A percentile compares a stretch with the other conserved stretches of the same genome.
Conservation (phyloP, 2,329 filamentous ascomycete species). For the Raffaelea arxii region DNA sequence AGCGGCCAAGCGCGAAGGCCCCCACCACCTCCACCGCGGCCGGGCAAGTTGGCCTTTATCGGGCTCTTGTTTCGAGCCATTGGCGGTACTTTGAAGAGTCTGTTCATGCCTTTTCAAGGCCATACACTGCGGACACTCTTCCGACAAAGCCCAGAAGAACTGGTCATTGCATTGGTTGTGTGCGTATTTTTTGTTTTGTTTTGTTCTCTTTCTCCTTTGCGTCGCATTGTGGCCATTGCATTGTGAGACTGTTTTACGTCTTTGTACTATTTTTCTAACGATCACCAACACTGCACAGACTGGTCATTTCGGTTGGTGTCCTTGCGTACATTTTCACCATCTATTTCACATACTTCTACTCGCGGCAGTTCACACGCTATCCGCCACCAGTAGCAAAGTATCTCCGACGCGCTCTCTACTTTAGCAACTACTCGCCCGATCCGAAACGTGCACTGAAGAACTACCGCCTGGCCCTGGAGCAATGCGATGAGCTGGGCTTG, state of each 20-base stretch:
- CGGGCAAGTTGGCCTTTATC: conserved; percentile 13
- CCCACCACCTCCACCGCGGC: conserved; percentile 6
- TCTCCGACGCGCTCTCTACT: conserved; percentile 78
- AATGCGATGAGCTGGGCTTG: conserved; percentile 64
- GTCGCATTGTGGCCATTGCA: background rate
- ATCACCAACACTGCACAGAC: conserved; percentile 22
- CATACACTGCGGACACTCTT: conserved; percentile 27
- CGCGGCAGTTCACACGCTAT: conserved; percentile 44
- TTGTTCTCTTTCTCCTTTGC: too few relatives aligned
- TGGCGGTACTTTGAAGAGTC: conserved; percentile 20
- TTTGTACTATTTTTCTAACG: too few relatives aligned
- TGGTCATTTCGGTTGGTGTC: conserved; percentile 22
- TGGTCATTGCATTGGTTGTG: conserved; percentile 31
- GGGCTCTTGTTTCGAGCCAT: conserved; percentile 22
- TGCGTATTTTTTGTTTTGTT: conserved; percentile 18
- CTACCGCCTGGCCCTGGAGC: conserved; percentile 69
- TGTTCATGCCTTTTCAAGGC: conserved; percentile 27
- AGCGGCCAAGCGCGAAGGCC: background rate
- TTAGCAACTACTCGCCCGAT: conserved; percentile 67
- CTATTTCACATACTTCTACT: conserved; percentile 48
- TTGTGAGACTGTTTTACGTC: too few relatives aligned
- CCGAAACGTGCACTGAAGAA: conserved; percentile 70
- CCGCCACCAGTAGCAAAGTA: conserved; percentile 66
- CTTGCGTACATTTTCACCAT: conserved; percentile 28
- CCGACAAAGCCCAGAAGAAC: conserved; percentile 32